Evolutionary conservation across 75 land plant genomes (phyloP).

Genomic region (Ceratopteris richardii): DNA sequence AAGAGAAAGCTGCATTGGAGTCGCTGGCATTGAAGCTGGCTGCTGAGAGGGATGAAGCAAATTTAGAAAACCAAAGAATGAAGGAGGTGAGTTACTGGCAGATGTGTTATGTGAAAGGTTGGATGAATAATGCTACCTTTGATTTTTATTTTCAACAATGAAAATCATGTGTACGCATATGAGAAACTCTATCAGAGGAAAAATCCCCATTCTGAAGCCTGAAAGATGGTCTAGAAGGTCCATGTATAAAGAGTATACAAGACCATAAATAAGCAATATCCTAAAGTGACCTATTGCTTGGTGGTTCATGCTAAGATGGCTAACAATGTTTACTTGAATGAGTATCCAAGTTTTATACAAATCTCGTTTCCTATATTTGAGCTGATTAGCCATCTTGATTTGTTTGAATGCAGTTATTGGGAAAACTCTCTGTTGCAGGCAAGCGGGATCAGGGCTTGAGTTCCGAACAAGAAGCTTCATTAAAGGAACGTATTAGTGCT

Average conservation of each 20-base stretch:
- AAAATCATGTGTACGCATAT: no score
- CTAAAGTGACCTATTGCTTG: no score
- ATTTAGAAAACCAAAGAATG: constrained; percentile 5
- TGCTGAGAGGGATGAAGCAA: constrained; percentile 12
- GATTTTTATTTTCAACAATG: no score
- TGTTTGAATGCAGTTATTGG: neutral
- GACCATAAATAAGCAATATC: no score
- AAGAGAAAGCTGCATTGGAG: constrained; percentile 16
- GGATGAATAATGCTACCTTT: neutral
- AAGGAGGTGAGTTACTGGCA: constrained; percentile 3
- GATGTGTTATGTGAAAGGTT: neutral
- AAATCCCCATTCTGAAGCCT: no score
- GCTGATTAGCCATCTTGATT: neutral
- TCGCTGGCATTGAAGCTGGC: constrained; percentile 11
- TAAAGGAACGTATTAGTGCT: neutral
- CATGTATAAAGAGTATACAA: no score
- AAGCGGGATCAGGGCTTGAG: neutral
- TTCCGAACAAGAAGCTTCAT: neutral
- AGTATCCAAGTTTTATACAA: neutral
- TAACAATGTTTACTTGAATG: no score
- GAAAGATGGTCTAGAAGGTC: no score
- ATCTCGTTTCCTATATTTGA: neutral
- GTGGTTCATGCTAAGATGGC: no score
- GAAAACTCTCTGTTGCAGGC: neutral
- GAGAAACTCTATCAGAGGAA: no score